Percentiles rank a stretch among this genome's conserved stretches.
Conservation (phyloP, 208 protist genomes). For the Lotmaria passim region DNA sequence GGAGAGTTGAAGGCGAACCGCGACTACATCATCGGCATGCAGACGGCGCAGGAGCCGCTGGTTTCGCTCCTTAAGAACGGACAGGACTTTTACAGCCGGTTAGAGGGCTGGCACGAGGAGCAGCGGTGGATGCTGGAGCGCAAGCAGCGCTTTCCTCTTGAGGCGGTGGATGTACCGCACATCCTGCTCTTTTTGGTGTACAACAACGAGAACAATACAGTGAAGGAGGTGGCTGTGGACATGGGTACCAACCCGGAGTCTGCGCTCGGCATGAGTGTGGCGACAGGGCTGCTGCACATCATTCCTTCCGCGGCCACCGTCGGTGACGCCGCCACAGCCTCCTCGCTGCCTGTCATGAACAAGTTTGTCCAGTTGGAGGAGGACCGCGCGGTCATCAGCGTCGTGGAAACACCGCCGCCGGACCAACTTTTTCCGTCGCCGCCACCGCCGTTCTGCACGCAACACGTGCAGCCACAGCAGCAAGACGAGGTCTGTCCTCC, state of each 20-base stretch:
- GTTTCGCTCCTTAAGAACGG: conserved; percentile 69
- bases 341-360: conserved; percentile 38
- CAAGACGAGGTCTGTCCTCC: neutral
- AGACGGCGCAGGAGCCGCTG: conserved; percentile 57
- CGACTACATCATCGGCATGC: conserved; percentile 91
- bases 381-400: neutral
- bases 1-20: conserved; percentile 51
- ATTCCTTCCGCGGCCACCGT: conserved; percentile 39
- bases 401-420: neutral
- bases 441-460: neutral
- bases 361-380: conserved; percentile 13
- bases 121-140: conserved; percentile 48
- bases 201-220: conserved; percentile 67
- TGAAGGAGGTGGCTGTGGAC: conserved; percentile 76
- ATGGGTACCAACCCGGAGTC: conserved; percentile 55
- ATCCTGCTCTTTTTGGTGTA: conserved; percentile 75
- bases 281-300: conserved; percentile 71
- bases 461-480: neutral
- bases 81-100: conserved; percentile 66
- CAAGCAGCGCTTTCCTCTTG: conserved; percentile 20
- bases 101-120: conserved; percentile 66
- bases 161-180: conserved; percentile 37
- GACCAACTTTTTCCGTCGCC: neutral
- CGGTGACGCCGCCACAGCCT: neutral
- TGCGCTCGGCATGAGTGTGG: conserved; percentile 72